phyloP scores from a whole-genome alignment of 257 asterid species.

The Jasminum sambac region DNA sequence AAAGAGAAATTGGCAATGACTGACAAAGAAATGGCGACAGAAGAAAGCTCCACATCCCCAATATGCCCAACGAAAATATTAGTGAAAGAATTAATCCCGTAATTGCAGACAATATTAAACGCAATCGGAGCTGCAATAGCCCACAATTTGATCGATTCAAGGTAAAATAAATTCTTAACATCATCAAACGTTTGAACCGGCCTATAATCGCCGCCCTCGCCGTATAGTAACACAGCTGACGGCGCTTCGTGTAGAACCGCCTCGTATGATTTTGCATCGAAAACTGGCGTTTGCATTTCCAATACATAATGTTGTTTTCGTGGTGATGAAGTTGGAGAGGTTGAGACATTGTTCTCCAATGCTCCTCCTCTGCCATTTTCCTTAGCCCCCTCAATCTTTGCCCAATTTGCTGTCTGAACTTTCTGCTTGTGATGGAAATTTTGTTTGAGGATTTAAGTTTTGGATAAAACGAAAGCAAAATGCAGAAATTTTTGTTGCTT shows the following conservation, averaged over 20 bases:
- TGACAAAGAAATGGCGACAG: constrained; percentile 81
- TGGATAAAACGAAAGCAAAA: background rate
- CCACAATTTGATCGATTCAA: constrained; percentile 79
- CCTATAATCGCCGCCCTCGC: constrained; percentile 61
- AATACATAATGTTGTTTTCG: constrained; percentile 31
- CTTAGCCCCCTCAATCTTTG: constrained; percentile 53
- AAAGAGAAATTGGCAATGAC: constrained; percentile 86
- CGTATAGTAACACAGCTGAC: constrained; percentile 41
- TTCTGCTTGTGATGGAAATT: background rate
- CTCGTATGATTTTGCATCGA: constrained; percentile 17
- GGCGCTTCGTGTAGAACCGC: constrained; percentile 76
- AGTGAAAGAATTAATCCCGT: constrained; percentile 86
- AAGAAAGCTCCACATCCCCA: constrained; percentile 91
- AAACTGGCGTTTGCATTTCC: constrained; percentile 48
- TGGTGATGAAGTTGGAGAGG: constrained; percentile 43
- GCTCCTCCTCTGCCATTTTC: constrained; percentile 47
- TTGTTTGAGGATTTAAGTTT: background rate
- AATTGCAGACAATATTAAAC: constrained; percentile 85
- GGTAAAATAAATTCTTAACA: constrained; percentile 32
- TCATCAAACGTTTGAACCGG: constrained; percentile 46
- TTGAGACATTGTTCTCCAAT: constrained; percentile 60
- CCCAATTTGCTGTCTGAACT: constrained; percentile 7
- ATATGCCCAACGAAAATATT: constrained; percentile 86
- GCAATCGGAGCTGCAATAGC: constrained; percentile 87
- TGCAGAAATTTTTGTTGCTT: background rate